These are phyloP conservation scores for Solanum hybrid DNA, from an alignment of 305 asterid genomes.

Conservation along the genomic window DNA sequence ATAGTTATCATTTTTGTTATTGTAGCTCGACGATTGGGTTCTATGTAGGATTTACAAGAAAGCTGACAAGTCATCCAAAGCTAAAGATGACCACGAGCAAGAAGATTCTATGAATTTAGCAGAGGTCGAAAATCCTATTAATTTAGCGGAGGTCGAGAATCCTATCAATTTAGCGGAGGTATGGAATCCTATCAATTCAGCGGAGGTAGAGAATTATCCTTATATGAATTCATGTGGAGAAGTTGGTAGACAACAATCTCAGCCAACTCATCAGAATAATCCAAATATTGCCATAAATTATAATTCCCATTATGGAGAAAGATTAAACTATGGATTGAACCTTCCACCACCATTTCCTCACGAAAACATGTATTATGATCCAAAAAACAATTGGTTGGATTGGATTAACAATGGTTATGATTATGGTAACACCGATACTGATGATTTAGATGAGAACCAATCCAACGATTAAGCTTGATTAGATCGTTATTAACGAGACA, in stretches of 20 bases:
- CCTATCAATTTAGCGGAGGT: no score
- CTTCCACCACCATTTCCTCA: not conserved
- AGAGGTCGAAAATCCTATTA: no score
- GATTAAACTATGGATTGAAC: not conserved
- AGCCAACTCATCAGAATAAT: not conserved
- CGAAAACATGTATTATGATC: not conserved
- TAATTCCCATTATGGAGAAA: not conserved
- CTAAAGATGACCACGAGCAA: not conserved
- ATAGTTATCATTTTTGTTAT: not conserved
- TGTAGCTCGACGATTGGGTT: constrained; percentile 35
- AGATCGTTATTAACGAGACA: not conserved
- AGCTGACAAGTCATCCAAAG: not conserved
- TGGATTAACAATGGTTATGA: not conserved
- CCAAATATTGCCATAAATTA: not conserved
- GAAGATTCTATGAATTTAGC: no score
- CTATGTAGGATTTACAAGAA: constrained; percentile 27
- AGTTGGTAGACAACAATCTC: not conserved
- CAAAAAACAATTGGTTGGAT: not conserved
- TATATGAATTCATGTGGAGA: not conserved
- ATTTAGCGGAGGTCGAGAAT: no score
- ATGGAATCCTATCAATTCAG: no score
- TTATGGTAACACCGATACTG: not conserved
- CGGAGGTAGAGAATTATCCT: not conserved
- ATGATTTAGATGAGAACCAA: not conserved
- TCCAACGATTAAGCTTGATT: not conserved